phyloP scores from a whole-genome alignment of 345 rosid genomes.

The Hypericum perforatum region DNA sequence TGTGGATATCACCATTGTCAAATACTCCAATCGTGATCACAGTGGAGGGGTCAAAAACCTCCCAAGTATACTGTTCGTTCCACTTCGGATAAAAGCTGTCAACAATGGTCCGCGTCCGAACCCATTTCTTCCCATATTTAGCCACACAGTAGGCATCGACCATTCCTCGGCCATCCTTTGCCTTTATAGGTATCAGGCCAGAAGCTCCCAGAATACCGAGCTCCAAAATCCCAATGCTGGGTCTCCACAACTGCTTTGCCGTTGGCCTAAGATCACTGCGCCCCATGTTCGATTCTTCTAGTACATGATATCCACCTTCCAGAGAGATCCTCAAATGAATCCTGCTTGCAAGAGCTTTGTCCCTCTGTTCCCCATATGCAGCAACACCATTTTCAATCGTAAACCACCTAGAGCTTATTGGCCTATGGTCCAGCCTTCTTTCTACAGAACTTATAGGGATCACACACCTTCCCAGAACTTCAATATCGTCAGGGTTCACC shows the following conservation, averaged over 20 bases:
- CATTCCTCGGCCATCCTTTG: constrained; percentile 45
- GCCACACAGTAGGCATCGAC: constrained; percentile 83
- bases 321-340: constrained; percentile 67
- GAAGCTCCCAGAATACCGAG: constrained; percentile 72
- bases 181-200: constrained; percentile 70
- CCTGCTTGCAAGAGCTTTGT: constrained; percentile 57
- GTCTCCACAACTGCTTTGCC: constrained; percentile 85
- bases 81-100: constrained; percentile 72
- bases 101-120: constrained; percentile 70
- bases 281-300: constrained; percentile 79
- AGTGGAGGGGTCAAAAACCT: constrained; percentile 80
- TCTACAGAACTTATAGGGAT: constrained; percentile 47
- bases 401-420: constrained; percentile 60
- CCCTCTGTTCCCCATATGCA: constrained; percentile 34
- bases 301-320: constrained; percentile 94
- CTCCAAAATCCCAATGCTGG: constrained; percentile 70
- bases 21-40: constrained; percentile 69
- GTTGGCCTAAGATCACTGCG: constrained; percentile 87
- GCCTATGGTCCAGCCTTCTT: constrained; percentile 81
- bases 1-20: constrained; percentile 21
- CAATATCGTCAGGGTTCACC: constrained; percentile 37
- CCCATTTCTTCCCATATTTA: constrained; percentile 82
- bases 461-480: constrained; percentile 32
- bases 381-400: constrained; percentile 34
- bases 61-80: constrained; percentile 94